These are phyloP conservation scores for Tylopilus sp. DNA, from an alignment of 1,284 basidiomycete genomes.

Conservation along the genomic window DNA sequence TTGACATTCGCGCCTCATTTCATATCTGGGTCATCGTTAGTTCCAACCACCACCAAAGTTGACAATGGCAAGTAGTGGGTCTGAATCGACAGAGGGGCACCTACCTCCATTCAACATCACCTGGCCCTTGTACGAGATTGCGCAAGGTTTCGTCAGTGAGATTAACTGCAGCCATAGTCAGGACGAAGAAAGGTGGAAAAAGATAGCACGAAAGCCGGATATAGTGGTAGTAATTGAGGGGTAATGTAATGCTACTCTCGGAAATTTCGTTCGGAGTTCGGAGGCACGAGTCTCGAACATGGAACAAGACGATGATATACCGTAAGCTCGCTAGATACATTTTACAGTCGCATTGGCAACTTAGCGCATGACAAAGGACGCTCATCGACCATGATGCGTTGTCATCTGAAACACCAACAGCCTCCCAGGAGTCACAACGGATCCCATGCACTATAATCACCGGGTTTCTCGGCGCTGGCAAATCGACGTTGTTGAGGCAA, in stretches of 20 bases:
- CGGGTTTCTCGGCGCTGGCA: constrained; percentile 93
- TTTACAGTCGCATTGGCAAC: constrained; percentile 9
- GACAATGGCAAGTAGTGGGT: constrained; percentile 3
- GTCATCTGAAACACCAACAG: background rate
- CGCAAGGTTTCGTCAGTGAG: constrained; percentile 65
- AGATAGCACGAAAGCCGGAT: constrained; percentile 6
- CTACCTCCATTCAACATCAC: constrained; percentile 83
- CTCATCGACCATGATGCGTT: constrained; percentile 56
- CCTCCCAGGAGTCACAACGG: constrained; percentile 39
- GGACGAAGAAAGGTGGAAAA: constrained; percentile 9
- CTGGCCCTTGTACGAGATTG: constrained; percentile 77
- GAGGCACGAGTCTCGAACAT: constrained; percentile 27
- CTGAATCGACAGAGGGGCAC: constrained; percentile 36
- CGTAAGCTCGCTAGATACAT: constrained; percentile 51
- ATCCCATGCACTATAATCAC: constrained; percentile 93
- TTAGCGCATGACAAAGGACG: constrained; percentile 32
- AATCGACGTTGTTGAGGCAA: constrained; percentile 87
- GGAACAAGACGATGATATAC: constrained; percentile 58
- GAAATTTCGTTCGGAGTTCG: constrained; percentile 40
- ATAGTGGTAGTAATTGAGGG: constrained; percentile 10
- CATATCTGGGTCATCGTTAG: constrained; percentile 70
- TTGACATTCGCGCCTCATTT: constrained; percentile 95
- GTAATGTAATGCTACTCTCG: constrained; percentile 24
- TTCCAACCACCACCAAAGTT: constrained; percentile 10
- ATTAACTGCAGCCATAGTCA: constrained; percentile 34